phyloP scores from a whole-genome alignment of 345 rosid species.

The Rhizophora mangle region DNA sequence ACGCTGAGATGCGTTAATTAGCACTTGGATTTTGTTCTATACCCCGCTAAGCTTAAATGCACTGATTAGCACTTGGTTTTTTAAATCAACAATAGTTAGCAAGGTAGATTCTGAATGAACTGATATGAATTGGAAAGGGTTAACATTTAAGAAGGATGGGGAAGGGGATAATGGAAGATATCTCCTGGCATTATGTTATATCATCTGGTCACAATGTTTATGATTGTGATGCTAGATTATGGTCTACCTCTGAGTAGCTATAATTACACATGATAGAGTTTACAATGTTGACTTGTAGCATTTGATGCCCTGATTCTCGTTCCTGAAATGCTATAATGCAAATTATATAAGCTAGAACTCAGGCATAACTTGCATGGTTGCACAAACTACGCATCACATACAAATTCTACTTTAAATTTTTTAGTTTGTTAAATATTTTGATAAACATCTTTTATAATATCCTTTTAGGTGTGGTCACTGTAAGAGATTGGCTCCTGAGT shows the following conservation, averaged over 20 bases:
- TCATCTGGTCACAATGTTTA: not conserved
- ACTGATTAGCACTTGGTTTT: no score
- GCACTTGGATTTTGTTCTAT: no score
- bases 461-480: constrained; percentile 86
- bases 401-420: not conserved
- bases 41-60: not conserved
- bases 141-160: not conserved
- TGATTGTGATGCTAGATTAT: not conserved
- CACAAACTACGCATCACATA: not conserved
- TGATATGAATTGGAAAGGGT: no score
- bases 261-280: not conserved
- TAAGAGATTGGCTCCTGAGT: constrained; percentile 92
- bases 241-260: not conserved
- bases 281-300: not conserved
- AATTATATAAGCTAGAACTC: not conserved
- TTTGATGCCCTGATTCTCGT: not conserved
- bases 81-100: no score
- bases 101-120: no score
- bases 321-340: not conserved
- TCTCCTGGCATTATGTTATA: not conserved
- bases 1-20: not conserved
- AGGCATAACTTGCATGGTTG: not conserved
- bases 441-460: not conserved
- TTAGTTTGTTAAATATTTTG: not conserved
- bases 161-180: not conserved